Evolutionary conservation across 148 eudicot genomes (phyloP).

Genomic region (Rhododendron griersonianum): DNA sequence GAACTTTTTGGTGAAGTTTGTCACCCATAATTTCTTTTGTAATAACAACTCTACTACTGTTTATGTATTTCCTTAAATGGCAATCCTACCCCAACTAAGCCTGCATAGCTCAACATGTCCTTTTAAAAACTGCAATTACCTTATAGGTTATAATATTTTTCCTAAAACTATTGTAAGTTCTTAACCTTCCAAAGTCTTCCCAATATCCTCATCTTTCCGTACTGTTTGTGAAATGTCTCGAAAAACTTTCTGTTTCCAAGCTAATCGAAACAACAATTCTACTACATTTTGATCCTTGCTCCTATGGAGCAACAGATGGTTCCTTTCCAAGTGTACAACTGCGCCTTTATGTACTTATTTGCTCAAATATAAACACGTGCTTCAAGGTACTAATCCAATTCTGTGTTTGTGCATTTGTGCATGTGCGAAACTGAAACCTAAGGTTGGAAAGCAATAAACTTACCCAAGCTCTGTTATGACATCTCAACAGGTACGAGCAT

Average conservation of each 20-base stretch:
- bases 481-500: conserved; percentile 93
- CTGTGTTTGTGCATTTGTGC: background rate
- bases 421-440: background rate
- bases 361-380: background rate
- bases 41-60: background rate
- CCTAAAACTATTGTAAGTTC: background rate
- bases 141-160: background rate
- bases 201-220: background rate
- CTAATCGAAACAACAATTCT: background rate
- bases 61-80: background rate
- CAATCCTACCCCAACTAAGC: background rate
- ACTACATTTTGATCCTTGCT: background rate
- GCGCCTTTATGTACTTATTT: background rate
- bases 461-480: conserved; percentile 97
- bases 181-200: background rate
- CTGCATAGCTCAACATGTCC: background rate
- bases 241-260: background rate
- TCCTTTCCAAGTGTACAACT: background rate
- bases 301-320: background rate
- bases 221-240: background rate
- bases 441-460: background rate
- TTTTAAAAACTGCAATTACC: background rate
- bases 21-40: background rate
- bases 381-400: background rate
- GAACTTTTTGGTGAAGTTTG: background rate